Evolutionary conservation across 768 basidiomycete genomes (phyloP).

Genomic region (Candolleomyces eurysporus): DNA sequence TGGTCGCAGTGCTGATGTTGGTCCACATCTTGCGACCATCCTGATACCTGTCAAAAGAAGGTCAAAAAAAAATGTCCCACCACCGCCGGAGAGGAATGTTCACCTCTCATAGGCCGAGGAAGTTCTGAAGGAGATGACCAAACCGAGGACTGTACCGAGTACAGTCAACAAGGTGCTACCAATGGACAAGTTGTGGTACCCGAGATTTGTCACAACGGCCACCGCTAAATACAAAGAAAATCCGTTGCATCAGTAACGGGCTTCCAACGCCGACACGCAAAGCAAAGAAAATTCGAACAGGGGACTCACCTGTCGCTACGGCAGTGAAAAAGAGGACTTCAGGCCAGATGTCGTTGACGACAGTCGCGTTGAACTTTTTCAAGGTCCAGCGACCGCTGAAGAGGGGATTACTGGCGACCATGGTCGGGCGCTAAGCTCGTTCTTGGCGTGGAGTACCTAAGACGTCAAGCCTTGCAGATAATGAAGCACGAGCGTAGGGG

Average conservation of each 20-base stretch:
- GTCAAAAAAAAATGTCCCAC: slow-evolving; percentile 70
- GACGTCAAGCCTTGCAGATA: not conserved
- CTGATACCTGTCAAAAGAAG: slow-evolving; percentile 45
- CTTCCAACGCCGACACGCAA: no score
- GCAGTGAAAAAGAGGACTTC: slow-evolving; percentile 60
- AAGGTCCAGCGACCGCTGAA: slow-evolving; percentile 46
- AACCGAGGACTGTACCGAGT: slow-evolving; percentile 70
- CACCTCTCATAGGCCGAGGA: slow-evolving; percentile 49
- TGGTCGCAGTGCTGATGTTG: slow-evolving; percentile 52
- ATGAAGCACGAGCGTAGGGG: not conserved
- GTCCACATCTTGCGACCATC: slow-evolving; percentile 75
- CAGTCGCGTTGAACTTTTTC: slow-evolving; percentile 55
- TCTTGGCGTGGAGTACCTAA: not conserved
- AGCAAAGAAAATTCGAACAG: not conserved
- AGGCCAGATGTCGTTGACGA: slow-evolving; percentile 67
- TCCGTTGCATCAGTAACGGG: not conserved
- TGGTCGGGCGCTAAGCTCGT: slow-evolving; percentile 14
- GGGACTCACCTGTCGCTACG: slow-evolving; percentile 50
- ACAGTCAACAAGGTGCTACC: slow-evolving; percentile 54
- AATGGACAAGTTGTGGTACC: slow-evolving; percentile 45
- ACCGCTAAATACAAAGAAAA: slow-evolving; percentile 47
- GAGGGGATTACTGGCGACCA: slow-evolving; percentile 46
- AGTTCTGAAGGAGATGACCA: slow-evolving; percentile 72
- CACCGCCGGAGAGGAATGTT: not conserved
- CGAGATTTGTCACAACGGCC: slow-evolving; percentile 48